A percentile compares a stretch with the other conserved stretches of the same genome.
phyloP scores from a whole-genome alignment of 768 basidiomycete species.

The Leccinum obscurum region DNA sequence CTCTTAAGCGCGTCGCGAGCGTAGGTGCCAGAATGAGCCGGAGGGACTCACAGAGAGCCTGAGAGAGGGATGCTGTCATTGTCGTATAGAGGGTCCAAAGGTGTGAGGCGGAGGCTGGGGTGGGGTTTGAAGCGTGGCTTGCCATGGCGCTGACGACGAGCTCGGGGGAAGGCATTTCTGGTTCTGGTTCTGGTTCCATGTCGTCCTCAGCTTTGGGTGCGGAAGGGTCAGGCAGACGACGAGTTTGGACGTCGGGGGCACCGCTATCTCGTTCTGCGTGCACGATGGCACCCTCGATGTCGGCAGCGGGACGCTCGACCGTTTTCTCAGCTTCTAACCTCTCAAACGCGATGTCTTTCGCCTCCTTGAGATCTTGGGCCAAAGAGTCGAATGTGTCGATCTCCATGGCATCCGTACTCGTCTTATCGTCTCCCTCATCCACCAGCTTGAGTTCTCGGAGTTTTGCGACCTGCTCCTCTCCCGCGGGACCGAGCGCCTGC shows the following conservation, averaged over 20 bases:
- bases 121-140: constrained; percentile 23
- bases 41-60: constrained; percentile 91
- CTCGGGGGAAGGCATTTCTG: constrained; percentile 20
- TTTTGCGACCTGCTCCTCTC: constrained; percentile 79
- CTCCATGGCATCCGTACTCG: constrained; percentile 47
- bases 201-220: constrained; percentile 33
- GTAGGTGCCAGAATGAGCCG: constrained; percentile 96
- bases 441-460: constrained; percentile 77
- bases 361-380: constrained; percentile 27
- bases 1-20: constrained; percentile 87
- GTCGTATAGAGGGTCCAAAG: constrained; percentile 94
- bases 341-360: constrained; percentile 26
- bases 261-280: constrained; percentile 29
- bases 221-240: constrained; percentile 27
- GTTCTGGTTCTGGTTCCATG: constrained; percentile 18
- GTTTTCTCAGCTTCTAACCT: constrained; percentile 31
- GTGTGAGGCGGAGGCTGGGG: constrained; percentile 46
- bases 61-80: constrained; percentile 88
- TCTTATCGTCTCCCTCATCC: constrained; percentile 53
- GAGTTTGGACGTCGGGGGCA: background rate
- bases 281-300: constrained; percentile 50
- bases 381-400: constrained; percentile 36
- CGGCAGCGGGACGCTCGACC: constrained; percentile 26
- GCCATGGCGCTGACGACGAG: constrained; percentile 22
- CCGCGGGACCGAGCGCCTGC: constrained; percentile 89